Percentiles rank a stretch among this genome's conserved stretches.
These are phyloP conservation scores for Talaromyces sp. DNA, from an alignment of 2,329 filamentous ascomycete genomes.

Conservation along the genomic window DNA sequence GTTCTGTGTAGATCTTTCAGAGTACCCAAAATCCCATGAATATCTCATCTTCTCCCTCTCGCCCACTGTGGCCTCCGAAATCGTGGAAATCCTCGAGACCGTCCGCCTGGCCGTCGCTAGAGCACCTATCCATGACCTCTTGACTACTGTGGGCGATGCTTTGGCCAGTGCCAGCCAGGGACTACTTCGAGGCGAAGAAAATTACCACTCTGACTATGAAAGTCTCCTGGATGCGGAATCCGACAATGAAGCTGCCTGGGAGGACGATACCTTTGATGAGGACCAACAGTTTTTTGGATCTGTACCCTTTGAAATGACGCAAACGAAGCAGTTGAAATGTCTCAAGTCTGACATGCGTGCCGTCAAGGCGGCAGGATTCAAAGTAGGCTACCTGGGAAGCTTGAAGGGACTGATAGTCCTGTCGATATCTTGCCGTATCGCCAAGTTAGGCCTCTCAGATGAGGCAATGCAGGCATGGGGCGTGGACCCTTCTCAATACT, in stretches of 20 bases:
- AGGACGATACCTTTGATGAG: conserved; percentile 11
- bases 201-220: neutral
- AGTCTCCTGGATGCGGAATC: neutral
- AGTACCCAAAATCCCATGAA: conserved; percentile 55
- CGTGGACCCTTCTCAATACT: conserved; percentile 31
- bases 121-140: conserved; percentile 41
- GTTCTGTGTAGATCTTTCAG: conserved; percentile 44
- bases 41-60: conserved; percentile 52
- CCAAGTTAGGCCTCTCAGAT: conserved; percentile 39
- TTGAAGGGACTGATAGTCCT: conserved; percentile 50
- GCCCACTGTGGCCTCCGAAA: conserved; percentile 28
- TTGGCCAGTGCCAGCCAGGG: conserved; percentile 22
- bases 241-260: conserved; percentile 12
- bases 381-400: conserved; percentile 56
- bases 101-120: conserved; percentile 43
- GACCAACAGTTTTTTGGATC: conserved; percentile 11
- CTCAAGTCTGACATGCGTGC: conserved; percentile 56
- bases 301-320: neutral
- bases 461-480: conserved; percentile 14
- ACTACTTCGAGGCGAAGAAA: neutral
- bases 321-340: conserved; percentile 15
- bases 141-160: conserved; percentile 40
- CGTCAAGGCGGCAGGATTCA: conserved; percentile 62
- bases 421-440: conserved; percentile 62
- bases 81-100: conserved; percentile 35